phyloP scores from a whole-genome alignment of 2,329 filamentous ascomycete genomes.

The Alternaria arborescens region DNA sequence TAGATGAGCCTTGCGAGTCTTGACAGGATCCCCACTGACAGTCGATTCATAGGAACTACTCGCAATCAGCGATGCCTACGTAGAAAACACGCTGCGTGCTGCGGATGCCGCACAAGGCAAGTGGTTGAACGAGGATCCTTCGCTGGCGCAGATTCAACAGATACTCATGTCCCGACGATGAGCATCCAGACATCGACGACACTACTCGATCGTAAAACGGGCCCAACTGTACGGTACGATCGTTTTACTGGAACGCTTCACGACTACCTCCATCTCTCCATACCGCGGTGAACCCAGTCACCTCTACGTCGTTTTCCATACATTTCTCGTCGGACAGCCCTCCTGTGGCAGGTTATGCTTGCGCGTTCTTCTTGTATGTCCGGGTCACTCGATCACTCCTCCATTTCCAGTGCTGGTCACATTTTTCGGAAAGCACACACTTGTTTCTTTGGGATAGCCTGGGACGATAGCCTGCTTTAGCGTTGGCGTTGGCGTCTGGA shows the following conservation, averaged over 20 bases:
- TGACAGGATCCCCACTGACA: background rate
- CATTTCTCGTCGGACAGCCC: background rate
- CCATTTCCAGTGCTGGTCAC: slow-evolving; percentile 26
- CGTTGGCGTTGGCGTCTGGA: slow-evolving; percentile 24
- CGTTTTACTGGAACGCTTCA: background rate
- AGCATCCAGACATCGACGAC: background rate
- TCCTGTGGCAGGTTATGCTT: background rate
- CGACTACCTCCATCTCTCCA: background rate
- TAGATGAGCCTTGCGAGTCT: slow-evolving; percentile 14
- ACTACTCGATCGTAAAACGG: background rate
- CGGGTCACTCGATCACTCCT: background rate
- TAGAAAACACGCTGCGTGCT: slow-evolving; percentile 63
- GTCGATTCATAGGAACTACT: slow-evolving; percentile 61
- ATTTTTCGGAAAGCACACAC: slow-evolving; percentile 11
- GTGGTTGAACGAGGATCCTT: slow-evolving; percentile 69
- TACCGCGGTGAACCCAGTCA: background rate
- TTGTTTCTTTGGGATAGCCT: slow-evolving; percentile 7
- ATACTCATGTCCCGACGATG: slow-evolving; percentile 44
- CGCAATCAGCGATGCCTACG: slow-evolving; percentile 64
- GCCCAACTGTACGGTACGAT: background rate
- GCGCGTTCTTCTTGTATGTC: background rate
- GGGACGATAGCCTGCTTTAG: slow-evolving; percentile 22
- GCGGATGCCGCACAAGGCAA: slow-evolving; percentile 66
- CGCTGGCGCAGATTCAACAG: slow-evolving; percentile 60
- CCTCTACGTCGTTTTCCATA: background rate